These are phyloP conservation scores for Fusarium sororula DNA, from an alignment of 2,329 filamentous ascomycete genomes.

Conservation along the genomic window DNA sequence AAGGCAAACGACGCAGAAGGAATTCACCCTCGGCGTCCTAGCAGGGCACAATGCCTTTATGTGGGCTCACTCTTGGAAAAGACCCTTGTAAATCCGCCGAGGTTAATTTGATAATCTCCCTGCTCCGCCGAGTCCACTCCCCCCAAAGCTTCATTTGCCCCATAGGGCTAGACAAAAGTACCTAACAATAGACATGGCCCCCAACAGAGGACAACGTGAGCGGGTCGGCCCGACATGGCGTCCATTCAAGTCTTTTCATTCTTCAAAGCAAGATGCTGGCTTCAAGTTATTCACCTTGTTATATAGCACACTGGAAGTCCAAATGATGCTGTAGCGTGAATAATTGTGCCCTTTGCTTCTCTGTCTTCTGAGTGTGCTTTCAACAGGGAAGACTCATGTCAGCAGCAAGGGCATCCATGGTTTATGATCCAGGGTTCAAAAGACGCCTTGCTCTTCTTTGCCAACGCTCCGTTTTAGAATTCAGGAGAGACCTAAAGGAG, in stretches of 20 bases:
- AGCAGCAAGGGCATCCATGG: neutral
- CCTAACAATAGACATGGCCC: neutral
- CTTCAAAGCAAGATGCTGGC: accelerated
- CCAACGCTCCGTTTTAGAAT: neutral
- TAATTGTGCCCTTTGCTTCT: too few species aligned
- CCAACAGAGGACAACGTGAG: neutral
- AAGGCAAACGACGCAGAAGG: neutral
- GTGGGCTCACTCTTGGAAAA: neutral
- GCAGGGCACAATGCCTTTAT: neutral
- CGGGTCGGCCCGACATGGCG: neutral
- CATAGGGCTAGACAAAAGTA: neutral
- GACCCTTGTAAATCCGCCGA: neutral
- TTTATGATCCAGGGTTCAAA: neutral
- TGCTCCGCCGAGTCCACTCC: neutral
- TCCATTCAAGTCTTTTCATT: neutral
- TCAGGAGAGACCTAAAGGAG: neutral
- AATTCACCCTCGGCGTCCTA: neutral
- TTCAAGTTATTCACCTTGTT: accelerated
- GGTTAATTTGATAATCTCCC: neutral
- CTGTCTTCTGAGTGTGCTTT: neutral
- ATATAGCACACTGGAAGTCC: accelerated
- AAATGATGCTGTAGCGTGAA: too few species aligned
- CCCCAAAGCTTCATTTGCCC: neutral
- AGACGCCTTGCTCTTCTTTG: neutral
- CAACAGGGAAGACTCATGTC: neutral